Percentiles rank a stretch among this genome's conserved stretches.
Evolutionary conservation across 192 early-diverging fungal genomes (phyloP).

Genomic region (Linnemannia zychae): DNA sequence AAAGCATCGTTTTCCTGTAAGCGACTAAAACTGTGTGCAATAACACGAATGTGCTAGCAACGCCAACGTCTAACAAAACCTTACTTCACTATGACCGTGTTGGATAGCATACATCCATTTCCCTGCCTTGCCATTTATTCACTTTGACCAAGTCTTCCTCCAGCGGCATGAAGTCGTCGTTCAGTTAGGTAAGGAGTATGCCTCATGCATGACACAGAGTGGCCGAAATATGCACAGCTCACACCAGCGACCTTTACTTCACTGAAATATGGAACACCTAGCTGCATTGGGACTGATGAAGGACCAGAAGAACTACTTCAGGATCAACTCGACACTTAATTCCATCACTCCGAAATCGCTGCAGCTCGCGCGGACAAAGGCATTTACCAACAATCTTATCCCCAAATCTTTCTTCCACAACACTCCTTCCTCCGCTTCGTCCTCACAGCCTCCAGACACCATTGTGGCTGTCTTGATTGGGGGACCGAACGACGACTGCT

Average conservation of each 20-base stretch:
- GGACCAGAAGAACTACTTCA: slow-evolving; percentile 54
- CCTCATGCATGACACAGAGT: background rate
- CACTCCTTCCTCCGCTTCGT: background rate
- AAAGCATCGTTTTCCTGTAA: slow-evolving; percentile 45
- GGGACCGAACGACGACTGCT: slow-evolving; percentile 48
- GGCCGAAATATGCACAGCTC: background rate
- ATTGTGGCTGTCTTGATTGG: slow-evolving; percentile 42
- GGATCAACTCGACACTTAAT: slow-evolving; percentile 44
- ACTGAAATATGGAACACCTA: background rate
- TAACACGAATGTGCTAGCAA: no score
- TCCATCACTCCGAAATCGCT: slow-evolving; percentile 33
- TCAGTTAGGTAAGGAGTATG: slow-evolving; percentile 32
- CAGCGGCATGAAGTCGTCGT: slow-evolving; percentile 41
- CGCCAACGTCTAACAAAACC: no score
- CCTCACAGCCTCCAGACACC: background rate
- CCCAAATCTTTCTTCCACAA: slow-evolving; percentile 26
- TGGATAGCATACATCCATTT: slow-evolving; percentile 47
- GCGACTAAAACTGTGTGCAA: no score
- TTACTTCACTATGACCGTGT: background rate
- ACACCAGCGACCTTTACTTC: background rate
- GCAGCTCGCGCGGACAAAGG: background rate
- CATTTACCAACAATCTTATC: slow-evolving; percentile 13
- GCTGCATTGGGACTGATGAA: slow-evolving; percentile 55
- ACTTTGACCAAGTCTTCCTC: slow-evolving; percentile 55
- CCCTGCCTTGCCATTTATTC: slow-evolving; percentile 45